A percentile compares a stretch with the other conserved stretches of the same genome.
These are phyloP conservation scores for Candida freyschussii DNA, from an alignment of 1,139 yeast species.

Conservation along the genomic window DNA sequence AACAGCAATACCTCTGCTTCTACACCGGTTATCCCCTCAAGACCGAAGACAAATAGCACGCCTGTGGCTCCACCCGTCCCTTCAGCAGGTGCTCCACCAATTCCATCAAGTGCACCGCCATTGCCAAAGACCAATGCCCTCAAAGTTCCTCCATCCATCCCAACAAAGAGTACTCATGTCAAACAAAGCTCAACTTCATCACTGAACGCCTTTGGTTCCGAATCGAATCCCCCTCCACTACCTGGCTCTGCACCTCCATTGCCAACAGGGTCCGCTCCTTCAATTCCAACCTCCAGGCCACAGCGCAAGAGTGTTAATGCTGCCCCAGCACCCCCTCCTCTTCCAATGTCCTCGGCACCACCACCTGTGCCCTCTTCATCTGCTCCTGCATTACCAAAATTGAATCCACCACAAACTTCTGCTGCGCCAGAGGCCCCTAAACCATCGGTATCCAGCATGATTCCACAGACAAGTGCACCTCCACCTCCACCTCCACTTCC, in stretches of 20 bases:
- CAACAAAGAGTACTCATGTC: slow-evolving; percentile 17
- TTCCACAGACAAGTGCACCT: slow-evolving; percentile 2
- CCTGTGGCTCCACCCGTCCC: slow-evolving; percentile 10
- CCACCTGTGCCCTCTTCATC: slow-evolving; percentile 9
- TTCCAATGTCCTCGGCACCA: slow-evolving; percentile 11
- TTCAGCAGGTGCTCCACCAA: slow-evolving; percentile 20
- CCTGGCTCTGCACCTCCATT: slow-evolving; percentile 25
- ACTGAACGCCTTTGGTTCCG: slow-evolving; percentile 13
- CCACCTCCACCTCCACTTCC: slow-evolving; percentile 5
- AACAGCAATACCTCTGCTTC: slow-evolving; percentile 14
- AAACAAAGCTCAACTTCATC: slow-evolving; percentile 16
- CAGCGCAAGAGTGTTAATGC: slow-evolving; percentile 10
- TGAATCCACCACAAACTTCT: slow-evolving; percentile 1
- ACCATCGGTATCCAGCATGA: slow-evolving; percentile 1
- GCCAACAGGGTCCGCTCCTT: slow-evolving; percentile 18
- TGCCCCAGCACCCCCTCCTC: slow-evolving; percentile 23
- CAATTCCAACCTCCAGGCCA: slow-evolving; percentile 19
- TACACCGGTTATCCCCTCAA: slow-evolving; percentile 9
- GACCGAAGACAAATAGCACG: not conserved
- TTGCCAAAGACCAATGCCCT: slow-evolving; percentile 13
- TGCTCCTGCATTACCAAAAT: slow-evolving; percentile 7
- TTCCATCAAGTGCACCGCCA: slow-evolving; percentile 28
- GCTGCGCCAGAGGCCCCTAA: slow-evolving; percentile 2
- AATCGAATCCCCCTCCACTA: slow-evolving; percentile 4
- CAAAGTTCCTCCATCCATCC: slow-evolving; percentile 16